Conservation (phyloP, 768 basidiomycete species). For the Trametopsis cervina region DNA sequence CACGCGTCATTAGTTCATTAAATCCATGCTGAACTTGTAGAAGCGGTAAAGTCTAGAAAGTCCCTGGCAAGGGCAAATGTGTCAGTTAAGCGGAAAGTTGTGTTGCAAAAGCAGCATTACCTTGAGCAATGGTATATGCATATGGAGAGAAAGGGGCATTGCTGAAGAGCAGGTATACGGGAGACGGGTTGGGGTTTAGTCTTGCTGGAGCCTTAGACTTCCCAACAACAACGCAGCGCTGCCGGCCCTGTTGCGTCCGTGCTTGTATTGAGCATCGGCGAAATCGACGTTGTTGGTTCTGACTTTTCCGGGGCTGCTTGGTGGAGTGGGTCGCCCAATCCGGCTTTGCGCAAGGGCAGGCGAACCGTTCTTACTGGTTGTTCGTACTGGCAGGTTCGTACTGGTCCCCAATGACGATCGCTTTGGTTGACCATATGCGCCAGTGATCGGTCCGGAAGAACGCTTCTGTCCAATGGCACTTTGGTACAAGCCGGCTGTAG, state of each 20-base stretch:
- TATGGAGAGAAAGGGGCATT: neutral
- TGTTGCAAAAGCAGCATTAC: neutral
- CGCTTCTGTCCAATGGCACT: conserved; percentile 48
- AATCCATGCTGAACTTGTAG: conserved; percentile 8
- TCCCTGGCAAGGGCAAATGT: neutral
- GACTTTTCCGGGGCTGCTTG: conserved; percentile 15
- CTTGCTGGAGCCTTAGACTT: neutral
- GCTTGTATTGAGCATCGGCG: conserved; percentile 17
- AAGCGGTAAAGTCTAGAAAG: conserved; percentile 1
- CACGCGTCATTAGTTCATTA: conserved; percentile 21
- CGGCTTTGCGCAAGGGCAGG: conserved; percentile 23
- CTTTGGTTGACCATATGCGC: conserved; percentile 39
- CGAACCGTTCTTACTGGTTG: conserved; percentile 18
- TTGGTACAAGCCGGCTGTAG: conserved; percentile 43
- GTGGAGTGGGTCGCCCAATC: conserved; percentile 22
- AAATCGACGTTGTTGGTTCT: conserved; percentile 13
- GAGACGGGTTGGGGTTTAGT: neutral
- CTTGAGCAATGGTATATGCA: neutral
- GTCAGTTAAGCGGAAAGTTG: neutral
- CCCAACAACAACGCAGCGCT: conserved; percentile 10
- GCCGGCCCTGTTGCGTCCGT: conserved; percentile 17
- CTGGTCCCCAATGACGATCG: conserved; percentile 56
- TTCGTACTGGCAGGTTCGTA: conserved; percentile 12
- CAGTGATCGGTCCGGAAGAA: conserved; percentile 43
- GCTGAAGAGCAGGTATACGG: neutral